These are phyloP conservation scores for Schoenoplectus tabernaemontani DNA, from an alignment of 202 grass and related monocot genomes.

Conservation along the genomic window DNA sequence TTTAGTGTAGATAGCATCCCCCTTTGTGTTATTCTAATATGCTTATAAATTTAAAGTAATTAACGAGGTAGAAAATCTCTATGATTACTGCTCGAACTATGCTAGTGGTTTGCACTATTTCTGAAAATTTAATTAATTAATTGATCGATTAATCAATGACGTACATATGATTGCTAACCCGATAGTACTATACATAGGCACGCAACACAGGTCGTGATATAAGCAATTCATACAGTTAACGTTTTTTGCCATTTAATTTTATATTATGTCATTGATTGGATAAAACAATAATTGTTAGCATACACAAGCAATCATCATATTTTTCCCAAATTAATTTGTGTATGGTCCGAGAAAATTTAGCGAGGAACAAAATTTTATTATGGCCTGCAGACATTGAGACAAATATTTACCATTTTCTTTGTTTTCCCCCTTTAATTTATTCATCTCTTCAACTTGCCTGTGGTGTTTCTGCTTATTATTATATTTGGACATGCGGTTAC, in stretches of 20 bases:
- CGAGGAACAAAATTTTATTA: background rate
- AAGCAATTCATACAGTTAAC: conserved; percentile 2
- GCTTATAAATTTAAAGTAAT: background rate
- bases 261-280: conserved; percentile 3
- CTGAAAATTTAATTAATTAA: background rate
- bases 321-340: background rate
- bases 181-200: conserved; percentile 1
- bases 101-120: background rate
- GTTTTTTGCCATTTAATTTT: background rate
- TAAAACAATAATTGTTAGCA: conserved; percentile 14
- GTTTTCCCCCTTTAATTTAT: too few relatives aligned
- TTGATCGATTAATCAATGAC: background rate
- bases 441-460: too few relatives aligned
- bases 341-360: background rate
- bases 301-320: conserved; percentile 7
- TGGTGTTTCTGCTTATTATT: too few relatives aligned
- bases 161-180: background rate
- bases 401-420: background rate
- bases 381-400: too few relatives aligned
- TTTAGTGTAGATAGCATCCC: too few relatives aligned
- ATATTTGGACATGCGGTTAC: too few relatives aligned
- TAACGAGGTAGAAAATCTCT: background rate
- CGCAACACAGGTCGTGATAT: conserved; percentile 16
- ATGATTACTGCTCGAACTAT: background rate
- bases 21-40: background rate